Evolutionary conservation across 164 flowering plant species (phyloP).

Genomic region (Macadamia integrifolia): DNA sequence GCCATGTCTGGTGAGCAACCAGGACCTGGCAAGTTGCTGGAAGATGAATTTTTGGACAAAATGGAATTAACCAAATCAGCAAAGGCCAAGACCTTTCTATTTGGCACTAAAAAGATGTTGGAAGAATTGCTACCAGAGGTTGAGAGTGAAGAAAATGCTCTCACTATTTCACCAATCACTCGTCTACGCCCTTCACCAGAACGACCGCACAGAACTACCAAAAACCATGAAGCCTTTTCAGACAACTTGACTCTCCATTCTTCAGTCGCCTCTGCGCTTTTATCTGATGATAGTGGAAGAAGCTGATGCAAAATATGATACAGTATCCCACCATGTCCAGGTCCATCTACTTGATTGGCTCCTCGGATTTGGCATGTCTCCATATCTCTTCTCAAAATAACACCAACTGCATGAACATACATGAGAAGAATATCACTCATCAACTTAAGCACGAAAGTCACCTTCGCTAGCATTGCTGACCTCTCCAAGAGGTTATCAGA

Average conservation of each 20-base stretch:
- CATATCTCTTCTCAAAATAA: slow-evolving; percentile 64
- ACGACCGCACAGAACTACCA: slow-evolving; percentile 81
- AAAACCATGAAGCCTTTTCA: slow-evolving; percentile 83
- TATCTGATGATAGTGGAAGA: slow-evolving; percentile 62
- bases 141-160: slow-evolving; percentile 52
- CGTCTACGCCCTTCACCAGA: slow-evolving; percentile 87
- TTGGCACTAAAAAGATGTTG: slow-evolving; percentile 48
- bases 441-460: slow-evolving; percentile 80
- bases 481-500: slow-evolving; percentile 41
- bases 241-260: slow-evolving; percentile 85
- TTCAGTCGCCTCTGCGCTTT: slow-evolving; percentile 47
- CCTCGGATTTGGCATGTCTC: slow-evolving; percentile 57
- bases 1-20: slow-evolving; percentile 86
- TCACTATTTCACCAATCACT: slow-evolving; percentile 69
- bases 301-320: slow-evolving; percentile 71
- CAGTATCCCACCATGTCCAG: slow-evolving; percentile 59
- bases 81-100: slow-evolving; percentile 61
- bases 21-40: slow-evolving; percentile 65
- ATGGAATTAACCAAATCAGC: slow-evolving; percentile 72
- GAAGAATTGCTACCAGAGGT: slow-evolving; percentile 50
- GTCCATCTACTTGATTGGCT: slow-evolving; percentile 36
- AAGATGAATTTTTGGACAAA: slow-evolving; percentile 72
- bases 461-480: slow-evolving; percentile 71
- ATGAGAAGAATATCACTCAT: slow-evolving; percentile 83
- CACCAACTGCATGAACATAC: slow-evolving; percentile 79